A percentile compares a stretch with the other conserved stretches of the same genome.
Conservation (phyloP, 2,329 filamentous ascomycete genomes). For the Venturia oleaginea region DNA sequence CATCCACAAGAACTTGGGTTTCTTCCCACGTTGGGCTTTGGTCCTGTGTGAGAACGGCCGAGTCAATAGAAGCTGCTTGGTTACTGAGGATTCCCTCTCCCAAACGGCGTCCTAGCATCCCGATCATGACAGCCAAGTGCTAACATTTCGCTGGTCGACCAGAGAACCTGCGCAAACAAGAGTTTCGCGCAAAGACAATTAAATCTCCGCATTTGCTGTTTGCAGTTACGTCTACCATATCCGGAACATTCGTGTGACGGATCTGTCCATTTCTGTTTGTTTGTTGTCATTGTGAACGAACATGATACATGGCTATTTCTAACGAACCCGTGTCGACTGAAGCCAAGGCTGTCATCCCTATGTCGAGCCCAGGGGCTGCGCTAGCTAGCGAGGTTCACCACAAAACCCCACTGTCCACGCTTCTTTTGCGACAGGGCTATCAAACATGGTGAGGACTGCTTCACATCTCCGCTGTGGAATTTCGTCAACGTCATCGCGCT, state of each 20-base stretch:
- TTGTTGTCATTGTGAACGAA: slow-evolving; percentile 13
- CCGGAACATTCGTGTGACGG: slow-evolving; percentile 21
- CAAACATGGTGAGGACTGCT: background rate
- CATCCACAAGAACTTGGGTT: background rate
- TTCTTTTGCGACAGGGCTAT: background rate
- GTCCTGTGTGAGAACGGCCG: background rate
- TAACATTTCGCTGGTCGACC: background rate
- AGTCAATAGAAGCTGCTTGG: background rate
- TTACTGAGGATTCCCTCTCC: background rate
- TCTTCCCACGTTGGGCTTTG: background rate
- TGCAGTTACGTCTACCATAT: background rate
- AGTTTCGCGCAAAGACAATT: no score
- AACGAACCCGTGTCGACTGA: no score
- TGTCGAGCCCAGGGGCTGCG: no score
- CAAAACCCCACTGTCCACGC: no score
- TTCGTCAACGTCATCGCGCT: background rate
- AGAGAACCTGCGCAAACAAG: no score
- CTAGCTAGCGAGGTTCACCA: no score
- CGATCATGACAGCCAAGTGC: background rate
- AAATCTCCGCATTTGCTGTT: background rate
- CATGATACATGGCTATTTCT: slow-evolving; percentile 14
- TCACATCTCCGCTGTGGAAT: background rate
- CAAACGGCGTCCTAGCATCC: background rate
- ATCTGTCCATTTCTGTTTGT: slow-evolving; percentile 21
- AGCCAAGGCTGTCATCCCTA: no score